Conservation (phyloP, 2,329 filamentous ascomycete species). For the Epichloe sp. region DNA sequence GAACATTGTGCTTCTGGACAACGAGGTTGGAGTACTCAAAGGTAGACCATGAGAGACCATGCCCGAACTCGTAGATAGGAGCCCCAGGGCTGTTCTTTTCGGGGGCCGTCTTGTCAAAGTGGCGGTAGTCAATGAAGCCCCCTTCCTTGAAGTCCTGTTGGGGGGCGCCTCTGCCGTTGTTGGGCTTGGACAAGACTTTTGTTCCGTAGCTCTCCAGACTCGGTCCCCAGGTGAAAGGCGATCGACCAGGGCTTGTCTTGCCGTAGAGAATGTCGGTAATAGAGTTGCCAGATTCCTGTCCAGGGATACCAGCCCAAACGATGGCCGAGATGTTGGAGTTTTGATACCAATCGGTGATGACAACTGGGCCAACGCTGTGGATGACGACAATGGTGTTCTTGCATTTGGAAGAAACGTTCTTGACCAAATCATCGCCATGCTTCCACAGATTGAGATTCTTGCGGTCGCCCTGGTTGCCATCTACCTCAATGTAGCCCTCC, state of each 20-base stretch:
- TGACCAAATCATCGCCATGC: constrained; percentile 66
- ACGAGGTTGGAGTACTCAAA: constrained; percentile 61
- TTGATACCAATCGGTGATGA: constrained; percentile 62
- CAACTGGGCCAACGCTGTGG: constrained; percentile 69
- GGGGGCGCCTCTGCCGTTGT: constrained; percentile 52
- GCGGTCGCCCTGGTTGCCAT: constrained; percentile 75
- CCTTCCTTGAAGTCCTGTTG: constrained; percentile 67
- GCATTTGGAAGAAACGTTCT: constrained; percentile 63
- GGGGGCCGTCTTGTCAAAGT: constrained; percentile 50
- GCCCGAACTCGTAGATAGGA: constrained; percentile 71
- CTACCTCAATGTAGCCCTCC: constrained; percentile 75
- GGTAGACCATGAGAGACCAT: constrained; percentile 67
- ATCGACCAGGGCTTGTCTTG: constrained; percentile 62
- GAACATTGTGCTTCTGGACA: constrained; percentile 36
- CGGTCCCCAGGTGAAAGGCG: constrained; percentile 68
- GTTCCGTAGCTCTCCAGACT: constrained; percentile 55
- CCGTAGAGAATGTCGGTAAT: constrained; percentile 78
- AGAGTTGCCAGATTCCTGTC: constrained; percentile 71
- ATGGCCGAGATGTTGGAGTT: constrained; percentile 74
- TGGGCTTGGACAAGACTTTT: constrained; percentile 53
- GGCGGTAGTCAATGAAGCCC: constrained; percentile 57
- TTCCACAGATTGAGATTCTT: constrained; percentile 89
- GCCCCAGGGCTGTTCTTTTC: constrained; percentile 23
- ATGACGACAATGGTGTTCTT: constrained; percentile 88
- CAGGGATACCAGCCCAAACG: constrained; percentile 64